A percentile compares a stretch with the other conserved stretches of the same genome.
Conservation (phyloP, 345 rosid species). For the Sonneratia caseolaris region DNA sequence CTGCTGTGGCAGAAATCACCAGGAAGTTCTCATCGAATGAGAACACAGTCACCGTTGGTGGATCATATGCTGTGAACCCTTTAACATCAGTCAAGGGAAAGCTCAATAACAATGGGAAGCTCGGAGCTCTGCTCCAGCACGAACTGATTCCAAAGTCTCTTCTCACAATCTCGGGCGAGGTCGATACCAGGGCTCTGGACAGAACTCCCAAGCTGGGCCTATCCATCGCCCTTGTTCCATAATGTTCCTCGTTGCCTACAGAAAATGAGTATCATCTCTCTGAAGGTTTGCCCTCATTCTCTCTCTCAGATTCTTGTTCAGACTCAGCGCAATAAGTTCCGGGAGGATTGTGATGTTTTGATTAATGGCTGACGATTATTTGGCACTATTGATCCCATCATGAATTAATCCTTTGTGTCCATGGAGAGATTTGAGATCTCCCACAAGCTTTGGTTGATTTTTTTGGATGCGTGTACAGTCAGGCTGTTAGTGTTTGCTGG, state of each 20-base stretch:
- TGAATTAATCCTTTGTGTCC: background rate
- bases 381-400: background rate
- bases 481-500: background rate
- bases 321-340: background rate
- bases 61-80: conserved; percentile 51
- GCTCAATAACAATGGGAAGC: conserved; percentile 73
- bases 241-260: conserved; percentile 6
- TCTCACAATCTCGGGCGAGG: conserved; percentile 71
- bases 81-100: conserved; percentile 75
- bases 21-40: conserved; percentile 84
- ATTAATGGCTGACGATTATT: background rate
- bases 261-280: background rate
- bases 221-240: conserved; percentile 74
- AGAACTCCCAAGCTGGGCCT: conserved; percentile 77
- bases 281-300: conserved; percentile 1
- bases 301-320: background rate
- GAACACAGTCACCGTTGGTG: conserved; percentile 78
- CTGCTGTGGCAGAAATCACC: conserved; percentile 56
- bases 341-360: background rate
- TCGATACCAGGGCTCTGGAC: conserved; percentile 78
- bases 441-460: background rate
- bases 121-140: conserved; percentile 78
- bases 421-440: background rate
- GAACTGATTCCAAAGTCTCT: conserved; percentile 73
- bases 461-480: background rate